A percentile compares a stretch with the other conserved stretches of the same genome.
Evolutionary conservation across 2,329 filamentous ascomycete genomes (phyloP).

Genomic region (Fusarium burgessii): DNA sequence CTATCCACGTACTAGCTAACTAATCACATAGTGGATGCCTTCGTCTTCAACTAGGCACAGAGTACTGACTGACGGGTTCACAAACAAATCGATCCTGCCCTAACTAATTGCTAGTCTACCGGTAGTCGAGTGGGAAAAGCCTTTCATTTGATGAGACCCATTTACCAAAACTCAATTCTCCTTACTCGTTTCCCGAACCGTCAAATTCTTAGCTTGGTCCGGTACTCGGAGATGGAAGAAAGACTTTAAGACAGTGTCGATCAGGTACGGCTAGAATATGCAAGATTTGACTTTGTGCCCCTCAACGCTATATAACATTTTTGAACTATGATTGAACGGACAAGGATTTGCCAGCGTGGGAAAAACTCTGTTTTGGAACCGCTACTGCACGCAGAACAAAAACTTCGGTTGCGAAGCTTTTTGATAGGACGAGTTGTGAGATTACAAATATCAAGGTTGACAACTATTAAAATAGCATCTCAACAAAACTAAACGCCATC

Average conservation of each 20-base stretch:
- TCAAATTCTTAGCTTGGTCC: constrained; percentile 15
- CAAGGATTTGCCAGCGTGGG: constrained; percentile 12
- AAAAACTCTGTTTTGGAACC: constrained; percentile 20
- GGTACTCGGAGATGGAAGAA: constrained; percentile 12
- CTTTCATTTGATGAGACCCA: constrained; percentile 20
- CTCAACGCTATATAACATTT: background rate
- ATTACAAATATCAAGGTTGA: background rate
- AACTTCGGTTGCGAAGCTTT: background rate
- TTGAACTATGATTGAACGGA: constrained; percentile 16
- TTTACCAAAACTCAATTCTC: constrained; percentile 29
- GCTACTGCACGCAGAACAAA: background rate
- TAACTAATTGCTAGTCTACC: constrained; percentile 1
- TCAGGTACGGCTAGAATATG: constrained; percentile 31
- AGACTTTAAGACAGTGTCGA: constrained; percentile 13
- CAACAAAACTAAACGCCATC: constrained; percentile 32
- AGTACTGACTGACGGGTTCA: constrained; percentile 11
- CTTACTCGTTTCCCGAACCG: constrained; percentile 20
- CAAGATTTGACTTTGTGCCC: constrained; percentile 19
- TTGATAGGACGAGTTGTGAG: background rate
- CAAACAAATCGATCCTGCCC: constrained; percentile 4
- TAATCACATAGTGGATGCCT: background rate
- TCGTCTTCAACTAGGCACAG: constrained; percentile 8
- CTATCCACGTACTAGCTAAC: background rate
- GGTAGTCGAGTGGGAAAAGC: background rate
- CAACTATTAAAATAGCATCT: constrained; percentile 4